These are phyloP conservation scores for Sporisorium reilianum DNA, from an alignment of 1,284 basidiomycete genomes.

Conservation along the genomic window DNA sequence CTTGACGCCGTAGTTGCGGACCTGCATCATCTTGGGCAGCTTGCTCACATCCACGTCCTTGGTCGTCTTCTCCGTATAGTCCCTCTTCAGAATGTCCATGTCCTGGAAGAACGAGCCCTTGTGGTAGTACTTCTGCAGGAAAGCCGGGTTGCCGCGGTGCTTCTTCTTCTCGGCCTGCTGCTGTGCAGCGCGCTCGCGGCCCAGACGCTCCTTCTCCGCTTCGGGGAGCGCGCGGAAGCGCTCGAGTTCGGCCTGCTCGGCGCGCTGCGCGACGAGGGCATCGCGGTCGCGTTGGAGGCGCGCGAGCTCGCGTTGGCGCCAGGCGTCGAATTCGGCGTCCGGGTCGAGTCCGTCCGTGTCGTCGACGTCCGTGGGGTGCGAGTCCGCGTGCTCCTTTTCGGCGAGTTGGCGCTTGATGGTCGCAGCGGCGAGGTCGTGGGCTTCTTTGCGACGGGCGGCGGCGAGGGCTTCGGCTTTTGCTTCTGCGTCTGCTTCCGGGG, in stretches of 20 bases:
- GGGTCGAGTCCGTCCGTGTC: slow-evolving; percentile 95
- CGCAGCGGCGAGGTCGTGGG: slow-evolving; percentile 87
- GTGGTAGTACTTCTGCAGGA: slow-evolving; percentile 98
- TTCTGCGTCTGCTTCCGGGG: slow-evolving; percentile 73
- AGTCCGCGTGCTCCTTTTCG: slow-evolving; percentile 85
- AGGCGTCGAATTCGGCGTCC: slow-evolving; percentile 90
- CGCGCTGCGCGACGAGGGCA: slow-evolving; percentile 80
- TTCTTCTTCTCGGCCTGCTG: slow-evolving; percentile 67
- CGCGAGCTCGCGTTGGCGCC: slow-evolving; percentile 90
- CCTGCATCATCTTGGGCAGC: slow-evolving; percentile 95
- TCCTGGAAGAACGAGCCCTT: slow-evolving; percentile 97
- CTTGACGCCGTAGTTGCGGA: slow-evolving; percentile 93
- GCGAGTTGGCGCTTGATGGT: slow-evolving; percentile 84
- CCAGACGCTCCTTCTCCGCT: slow-evolving; percentile 75
- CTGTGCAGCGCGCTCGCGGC: slow-evolving; percentile 28
- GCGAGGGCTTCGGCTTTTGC: slow-evolving; percentile 80
- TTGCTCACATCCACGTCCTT: slow-evolving; percentile 82
- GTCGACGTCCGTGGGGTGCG: slow-evolving; percentile 83
- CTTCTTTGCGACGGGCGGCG: slow-evolving; percentile 77
- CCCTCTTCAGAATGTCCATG: slow-evolving; percentile 86
- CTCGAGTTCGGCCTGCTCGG: slow-evolving; percentile 89
- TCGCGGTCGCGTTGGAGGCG: slow-evolving; percentile 92
- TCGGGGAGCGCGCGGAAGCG: slow-evolving; percentile 90
- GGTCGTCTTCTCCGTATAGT: slow-evolving; percentile 89
- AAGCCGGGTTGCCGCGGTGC: slow-evolving; percentile 85